Conservation (phyloP, 23 red algal genomes). For the Gracilaria gracilis region DNA sequence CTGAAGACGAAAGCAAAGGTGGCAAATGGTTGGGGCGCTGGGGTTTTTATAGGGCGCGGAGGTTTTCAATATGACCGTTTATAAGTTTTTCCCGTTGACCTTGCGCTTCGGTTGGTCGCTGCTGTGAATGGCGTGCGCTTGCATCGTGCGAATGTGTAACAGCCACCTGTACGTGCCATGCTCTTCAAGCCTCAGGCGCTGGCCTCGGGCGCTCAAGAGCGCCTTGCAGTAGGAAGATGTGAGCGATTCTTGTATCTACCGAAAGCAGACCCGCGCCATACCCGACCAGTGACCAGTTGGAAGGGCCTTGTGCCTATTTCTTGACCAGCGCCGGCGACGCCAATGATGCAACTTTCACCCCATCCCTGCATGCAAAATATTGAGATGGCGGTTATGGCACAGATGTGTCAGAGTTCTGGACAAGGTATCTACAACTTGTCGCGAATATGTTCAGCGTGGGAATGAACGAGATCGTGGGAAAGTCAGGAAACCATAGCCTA, state of each 20-base stretch:
- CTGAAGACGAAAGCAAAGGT: too few species aligned
- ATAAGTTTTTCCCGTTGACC: too few species aligned
- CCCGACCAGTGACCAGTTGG: slow-evolving; percentile 95
- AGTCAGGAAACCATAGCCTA: background rate
- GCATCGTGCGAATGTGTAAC: too few species aligned
- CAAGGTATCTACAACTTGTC: background rate
- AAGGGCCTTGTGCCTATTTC: slow-evolving; percentile 94
- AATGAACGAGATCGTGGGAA: background rate
- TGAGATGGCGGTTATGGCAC: background rate
- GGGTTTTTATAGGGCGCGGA: too few species aligned
- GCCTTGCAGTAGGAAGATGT: slow-evolving; percentile 63
- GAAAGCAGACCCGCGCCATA: slow-evolving; percentile 94
- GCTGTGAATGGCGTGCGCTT: too few species aligned
- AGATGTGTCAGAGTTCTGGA: background rate
- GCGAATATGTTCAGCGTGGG: background rate
- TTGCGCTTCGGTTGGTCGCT: too few species aligned
- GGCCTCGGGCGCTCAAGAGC: background rate
- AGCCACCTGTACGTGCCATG: too few species aligned
- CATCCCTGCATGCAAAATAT: slow-evolving; percentile 63
- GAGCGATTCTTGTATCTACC: slow-evolving; percentile 94
- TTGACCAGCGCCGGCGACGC: slow-evolving; percentile 92
- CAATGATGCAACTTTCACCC: slow-evolving; percentile 95
- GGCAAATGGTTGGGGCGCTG: too few species aligned
- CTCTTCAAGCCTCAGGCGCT: too few species aligned
- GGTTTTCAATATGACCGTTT: too few species aligned